phyloP scores from a whole-genome alignment of 176 grass and related monocot genomes.

The Oryza meridionalis region DNA sequence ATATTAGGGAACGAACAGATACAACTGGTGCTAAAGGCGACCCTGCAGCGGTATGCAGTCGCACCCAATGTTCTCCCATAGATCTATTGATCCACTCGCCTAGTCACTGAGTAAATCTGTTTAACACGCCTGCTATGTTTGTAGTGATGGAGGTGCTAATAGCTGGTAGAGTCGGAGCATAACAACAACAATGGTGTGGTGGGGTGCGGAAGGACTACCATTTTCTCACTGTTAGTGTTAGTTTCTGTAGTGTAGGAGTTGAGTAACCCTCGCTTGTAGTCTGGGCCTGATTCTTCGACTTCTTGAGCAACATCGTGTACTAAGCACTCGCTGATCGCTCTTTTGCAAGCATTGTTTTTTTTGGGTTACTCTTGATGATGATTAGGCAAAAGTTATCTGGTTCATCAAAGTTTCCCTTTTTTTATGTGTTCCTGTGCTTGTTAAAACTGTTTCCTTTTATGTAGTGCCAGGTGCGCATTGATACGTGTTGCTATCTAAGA shows the following conservation, averaged over 20 bases:
- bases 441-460: neutral
- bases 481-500: neutral
- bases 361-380: neutral
- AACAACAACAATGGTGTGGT: neutral
- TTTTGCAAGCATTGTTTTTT: neutral
- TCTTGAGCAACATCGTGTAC: neutral
- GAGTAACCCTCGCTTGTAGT: neutral
- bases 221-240: slow-evolving; percentile 6
- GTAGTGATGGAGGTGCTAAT: slow-evolving; percentile 11
- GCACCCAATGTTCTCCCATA: neutral
- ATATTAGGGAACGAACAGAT: neutral
- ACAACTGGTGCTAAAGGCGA: neutral
- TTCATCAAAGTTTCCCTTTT: neutral
- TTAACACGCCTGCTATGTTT: neutral
- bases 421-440: neutral
- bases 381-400: neutral
- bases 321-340: neutral
- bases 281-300: neutral
- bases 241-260: neutral
- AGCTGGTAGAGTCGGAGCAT: slow-evolving; percentile 11
- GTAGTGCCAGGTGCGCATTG: neutral
- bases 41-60: slow-evolving; percentile 13
- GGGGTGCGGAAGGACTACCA: neutral
- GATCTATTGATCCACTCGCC: neutral
- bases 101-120: neutral